Base-by-base conservation (phyloP, 2,329 filamentous ascomycete species). In the Colletotrichum camelliae region DNA sequence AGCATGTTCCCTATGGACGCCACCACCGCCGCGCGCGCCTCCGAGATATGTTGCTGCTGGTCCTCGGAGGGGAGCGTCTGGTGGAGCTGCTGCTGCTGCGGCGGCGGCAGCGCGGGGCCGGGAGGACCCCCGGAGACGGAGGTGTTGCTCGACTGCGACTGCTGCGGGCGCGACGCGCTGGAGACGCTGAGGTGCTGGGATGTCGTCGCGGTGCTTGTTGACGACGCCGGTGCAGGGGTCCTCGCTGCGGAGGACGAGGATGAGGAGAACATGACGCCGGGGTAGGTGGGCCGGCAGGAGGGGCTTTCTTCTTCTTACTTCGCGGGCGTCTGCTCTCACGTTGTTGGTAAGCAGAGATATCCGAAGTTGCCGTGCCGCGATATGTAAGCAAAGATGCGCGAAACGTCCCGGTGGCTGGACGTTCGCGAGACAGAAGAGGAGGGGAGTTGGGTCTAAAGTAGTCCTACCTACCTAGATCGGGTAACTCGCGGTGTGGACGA, bases 1-100 rank as follows among this genome's bases (percentile, higher is more conserved):
- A 96, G 88, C 79, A 93, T 90, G 82, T 94, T 93, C 80, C 93
- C 93, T 68, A 96, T 89, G 62, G 89, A 90, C 27, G 91, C 92
- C 39, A 92, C 86, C 68, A 93, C 87, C 10, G 90, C 91, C 35
- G 86, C 83, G 77, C 91, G 91, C 52, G 92, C 91, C 81, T 92
- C 89, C 65, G 87, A 83, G 24, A 92, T 86, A 80, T 89, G 87
- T 8, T 85, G 85, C 80, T 87, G 85, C 67, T 87, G 84, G 67
- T 86, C 82, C 62, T 84, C 80, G 4, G 86, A 84, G 3, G 87
- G 87, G 13, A 88, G 84, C 65, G 83, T 85, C 5, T 83, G 81
- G 61, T 84, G 82, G 15, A 83, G 64, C 48, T 67, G 65, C n/a
- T 57, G 65, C n/a, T 57, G 67, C 8, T 61, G 67, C 15, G 55